These are phyloP conservation scores for Syzygium malaccense DNA, from an alignment of 441 rosid genomes.

Conservation along the genomic window DNA sequence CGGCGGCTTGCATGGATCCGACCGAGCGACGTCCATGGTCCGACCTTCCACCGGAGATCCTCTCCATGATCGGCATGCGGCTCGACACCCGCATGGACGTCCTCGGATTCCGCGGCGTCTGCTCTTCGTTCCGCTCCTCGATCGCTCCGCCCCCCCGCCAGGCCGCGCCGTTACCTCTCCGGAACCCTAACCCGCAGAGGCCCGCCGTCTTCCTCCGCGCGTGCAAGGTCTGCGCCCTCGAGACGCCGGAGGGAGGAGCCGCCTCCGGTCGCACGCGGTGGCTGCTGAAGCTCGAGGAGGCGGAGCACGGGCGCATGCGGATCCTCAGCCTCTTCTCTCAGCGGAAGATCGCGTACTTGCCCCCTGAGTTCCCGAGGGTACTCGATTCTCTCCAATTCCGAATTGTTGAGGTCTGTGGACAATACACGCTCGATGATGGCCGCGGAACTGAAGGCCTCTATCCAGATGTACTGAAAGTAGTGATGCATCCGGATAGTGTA, in stretches of 20 bases:
- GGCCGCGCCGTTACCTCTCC: not conserved
- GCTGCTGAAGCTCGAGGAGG: conserved; percentile 6
- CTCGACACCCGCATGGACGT: too few species aligned
- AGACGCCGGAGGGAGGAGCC: not conserved
- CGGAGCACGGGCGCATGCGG: not conserved
- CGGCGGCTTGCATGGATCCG: too few species aligned
- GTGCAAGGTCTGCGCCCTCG: not conserved
- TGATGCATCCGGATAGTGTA: not conserved
- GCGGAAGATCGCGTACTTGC: accelerated
- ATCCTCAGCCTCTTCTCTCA: not conserved
- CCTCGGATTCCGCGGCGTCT: too few species aligned
- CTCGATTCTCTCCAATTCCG: not conserved
- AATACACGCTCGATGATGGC: not conserved
- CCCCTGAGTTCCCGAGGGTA: not conserved
- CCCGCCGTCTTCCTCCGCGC: not conserved
- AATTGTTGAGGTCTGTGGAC: not conserved
- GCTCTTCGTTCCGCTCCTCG: not conserved
- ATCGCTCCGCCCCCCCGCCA: too few species aligned
- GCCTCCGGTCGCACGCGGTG: not conserved
- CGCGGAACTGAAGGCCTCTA: not conserved
- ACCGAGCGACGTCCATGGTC: too few species aligned
- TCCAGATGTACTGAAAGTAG: not conserved
- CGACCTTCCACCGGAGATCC: too few species aligned
- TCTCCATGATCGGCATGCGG: too few species aligned
- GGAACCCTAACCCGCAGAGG: not conserved